These are phyloP conservation scores for Sporothrix pseudoabietina DNA, from an alignment of 2,329 filamentous ascomycete species.

Conservation along the genomic window DNA sequence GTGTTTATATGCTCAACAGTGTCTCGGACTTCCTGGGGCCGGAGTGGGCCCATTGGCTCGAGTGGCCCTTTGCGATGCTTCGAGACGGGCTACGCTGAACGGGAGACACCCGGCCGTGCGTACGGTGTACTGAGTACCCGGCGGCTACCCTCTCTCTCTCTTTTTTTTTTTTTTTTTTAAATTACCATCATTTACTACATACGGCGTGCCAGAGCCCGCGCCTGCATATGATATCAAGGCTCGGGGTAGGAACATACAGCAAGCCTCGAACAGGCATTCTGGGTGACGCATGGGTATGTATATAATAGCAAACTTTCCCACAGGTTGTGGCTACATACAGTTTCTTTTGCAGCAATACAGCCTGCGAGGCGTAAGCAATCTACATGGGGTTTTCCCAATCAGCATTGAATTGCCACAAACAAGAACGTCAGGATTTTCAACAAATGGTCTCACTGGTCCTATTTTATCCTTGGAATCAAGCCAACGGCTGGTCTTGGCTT, in stretches of 20 bases:
- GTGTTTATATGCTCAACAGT: constrained; percentile 39
- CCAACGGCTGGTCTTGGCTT: neutral
- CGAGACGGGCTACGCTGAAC: constrained; percentile 10
- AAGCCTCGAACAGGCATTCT: neutral
- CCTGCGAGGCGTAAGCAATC: neutral
- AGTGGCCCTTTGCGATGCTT: constrained; percentile 36
- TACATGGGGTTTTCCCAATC: neutral
- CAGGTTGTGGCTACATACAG: neutral
- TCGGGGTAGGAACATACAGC: neutral
- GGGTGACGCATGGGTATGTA: neutral
- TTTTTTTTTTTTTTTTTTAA: neutral
- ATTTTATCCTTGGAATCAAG: neutral
- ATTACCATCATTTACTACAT: neutral
- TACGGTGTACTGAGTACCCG: neutral
- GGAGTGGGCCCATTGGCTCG: constrained; percentile 41
- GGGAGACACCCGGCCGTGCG: neutral
- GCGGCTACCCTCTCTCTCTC: neutral
- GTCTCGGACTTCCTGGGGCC: constrained; percentile 39
- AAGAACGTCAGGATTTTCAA: neutral
- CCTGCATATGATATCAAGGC: neutral
- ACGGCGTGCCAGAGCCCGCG: neutral
- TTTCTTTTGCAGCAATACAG: neutral
- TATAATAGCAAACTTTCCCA: neutral
- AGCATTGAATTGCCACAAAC: neutral
- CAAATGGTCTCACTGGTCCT: neutral